These are phyloP conservation scores for Helicostylum pulchrum DNA, from an alignment of 192 early-diverging fungal genomes.

Conservation along the genomic window DNA sequence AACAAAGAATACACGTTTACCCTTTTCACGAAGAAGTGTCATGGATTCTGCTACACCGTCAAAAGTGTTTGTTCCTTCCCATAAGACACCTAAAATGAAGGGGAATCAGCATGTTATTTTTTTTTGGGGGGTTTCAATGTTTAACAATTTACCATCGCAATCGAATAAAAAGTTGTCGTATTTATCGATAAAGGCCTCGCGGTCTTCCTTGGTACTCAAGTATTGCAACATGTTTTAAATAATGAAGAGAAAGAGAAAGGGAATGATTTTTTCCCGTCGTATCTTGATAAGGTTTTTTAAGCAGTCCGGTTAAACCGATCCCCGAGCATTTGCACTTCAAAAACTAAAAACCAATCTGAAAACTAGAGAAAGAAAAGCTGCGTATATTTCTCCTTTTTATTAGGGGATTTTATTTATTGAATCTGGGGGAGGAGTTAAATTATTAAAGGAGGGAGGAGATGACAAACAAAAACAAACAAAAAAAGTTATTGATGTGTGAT, in stretches of 20 bases:
- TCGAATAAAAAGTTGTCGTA: constrained; percentile 95
- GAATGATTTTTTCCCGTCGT: background rate
- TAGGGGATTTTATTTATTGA: background rate
- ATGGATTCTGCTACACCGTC: constrained; percentile 69
- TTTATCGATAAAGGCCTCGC: constrained; percentile 62
- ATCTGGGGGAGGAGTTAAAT: background rate
- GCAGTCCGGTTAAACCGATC: no score
- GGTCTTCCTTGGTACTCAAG: constrained; percentile 37
- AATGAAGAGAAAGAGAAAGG: background rate
- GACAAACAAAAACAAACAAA: no score
- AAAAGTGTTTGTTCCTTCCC: constrained; percentile 73
- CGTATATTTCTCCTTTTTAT: no score
- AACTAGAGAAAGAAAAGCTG: no score
- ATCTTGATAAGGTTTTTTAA: background rate
- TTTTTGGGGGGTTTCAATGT: background rate
- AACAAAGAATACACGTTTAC: constrained; percentile 86
- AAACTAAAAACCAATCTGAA: no score
- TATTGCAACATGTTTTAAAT: constrained; percentile 10
- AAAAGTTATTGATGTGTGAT: constrained; percentile 2
- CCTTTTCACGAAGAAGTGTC: constrained; percentile 61
- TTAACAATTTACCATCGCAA: constrained; percentile 77
- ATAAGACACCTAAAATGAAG: constrained; percentile 74
- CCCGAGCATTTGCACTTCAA: no score
- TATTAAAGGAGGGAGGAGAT: background rate
- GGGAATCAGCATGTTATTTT: background rate